A percentile compares a stretch with the other conserved stretches of the same genome.
phyloP scores from a whole-genome alignment of 495 filamentous ascomycete species.

The Aspergillus ostianus region DNA sequence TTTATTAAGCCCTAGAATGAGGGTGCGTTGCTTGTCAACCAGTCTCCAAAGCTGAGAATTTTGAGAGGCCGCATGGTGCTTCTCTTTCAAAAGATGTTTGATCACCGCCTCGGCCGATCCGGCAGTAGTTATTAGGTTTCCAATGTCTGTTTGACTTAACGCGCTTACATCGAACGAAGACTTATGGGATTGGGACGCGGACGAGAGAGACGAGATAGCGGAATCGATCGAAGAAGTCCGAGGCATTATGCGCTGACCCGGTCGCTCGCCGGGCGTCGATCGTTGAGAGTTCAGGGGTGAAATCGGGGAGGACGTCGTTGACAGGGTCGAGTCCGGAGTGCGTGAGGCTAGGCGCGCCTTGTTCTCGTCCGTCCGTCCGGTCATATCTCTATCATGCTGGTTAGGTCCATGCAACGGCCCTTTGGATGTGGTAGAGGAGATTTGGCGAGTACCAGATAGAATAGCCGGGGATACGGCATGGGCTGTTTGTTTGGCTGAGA shows the following conservation, averaged over 20 bases:
- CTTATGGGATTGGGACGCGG: conserved; percentile 63
- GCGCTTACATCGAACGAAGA: conserved; percentile 56
- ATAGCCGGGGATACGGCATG: conserved; percentile 36
- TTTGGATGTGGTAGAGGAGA: conserved; percentile 15
- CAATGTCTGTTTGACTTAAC: conserved; percentile 60
- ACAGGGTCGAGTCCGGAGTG: conserved; percentile 29
- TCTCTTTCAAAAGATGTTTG: conserved; percentile 84
- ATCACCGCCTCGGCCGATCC: conserved; percentile 90
- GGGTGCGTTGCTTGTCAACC: conserved; percentile 91
- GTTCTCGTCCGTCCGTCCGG: conserved; percentile 17
- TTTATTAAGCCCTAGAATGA: conserved; percentile 92
- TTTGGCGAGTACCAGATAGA: conserved; percentile 25
- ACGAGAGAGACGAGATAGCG: conserved; percentile 81
- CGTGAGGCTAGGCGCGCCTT: conserved; percentile 27
- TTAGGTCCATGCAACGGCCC: conserved; percentile 7
- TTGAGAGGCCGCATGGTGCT: conserved; percentile 80
- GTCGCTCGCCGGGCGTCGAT: conserved; percentile 33
- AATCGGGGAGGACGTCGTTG: conserved; percentile 33
- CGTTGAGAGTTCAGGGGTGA: conserved; percentile 31
- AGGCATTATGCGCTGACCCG: conserved; percentile 50
- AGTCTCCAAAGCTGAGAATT: conserved; percentile 93
- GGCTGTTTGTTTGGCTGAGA: conserved; percentile 26
- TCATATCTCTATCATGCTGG: conserved; percentile 25
- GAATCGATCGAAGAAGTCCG: conserved; percentile 95
- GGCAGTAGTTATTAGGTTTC: conserved; percentile 72